phyloP scores from a whole-genome alignment of 371 early-diverging fungal genomes.

The Haplosporangium sp. region DNA sequence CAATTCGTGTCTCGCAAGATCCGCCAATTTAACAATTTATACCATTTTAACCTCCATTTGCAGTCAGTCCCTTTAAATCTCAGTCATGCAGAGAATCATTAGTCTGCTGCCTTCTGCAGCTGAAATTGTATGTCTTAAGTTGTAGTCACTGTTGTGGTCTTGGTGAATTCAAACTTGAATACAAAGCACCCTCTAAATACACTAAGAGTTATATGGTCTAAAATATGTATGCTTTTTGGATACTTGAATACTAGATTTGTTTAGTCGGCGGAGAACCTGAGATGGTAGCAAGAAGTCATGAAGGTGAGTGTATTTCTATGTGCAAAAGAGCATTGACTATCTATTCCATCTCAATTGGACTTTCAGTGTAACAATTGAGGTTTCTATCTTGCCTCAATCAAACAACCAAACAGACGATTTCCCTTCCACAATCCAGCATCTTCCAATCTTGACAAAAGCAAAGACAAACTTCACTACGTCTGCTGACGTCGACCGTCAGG shows the following conservation, averaged over 20 bases:
- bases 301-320: conserved; percentile 37
- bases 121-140: conserved; percentile 55
- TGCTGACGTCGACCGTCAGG: conserved; percentile 70
- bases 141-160: background rate
- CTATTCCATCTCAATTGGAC: background rate
- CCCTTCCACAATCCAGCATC: conserved; percentile 59
- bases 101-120: conserved; percentile 69
- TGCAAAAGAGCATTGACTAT: background rate
- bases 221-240: background rate
- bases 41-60: background rate
- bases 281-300: conserved; percentile 64
- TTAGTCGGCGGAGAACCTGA: conserved; percentile 61
- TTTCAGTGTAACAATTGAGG: background rate
- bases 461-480: conserved; percentile 70
- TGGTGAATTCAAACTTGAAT: no score
- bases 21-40: background rate
- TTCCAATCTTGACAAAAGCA: conserved; percentile 65
- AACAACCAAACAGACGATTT: conserved; percentile 57
- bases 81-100: conserved; percentile 56
- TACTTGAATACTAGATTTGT: conserved; percentile 52
- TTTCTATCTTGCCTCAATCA: background rate
- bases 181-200: background rate
- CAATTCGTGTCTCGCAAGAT: background rate
- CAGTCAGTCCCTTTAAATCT: background rate
- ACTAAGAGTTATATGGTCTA: background rate